Evolutionary conservation across 2,329 filamentous ascomycete species (phyloP).

Genomic region (Diatrype stigma): DNA sequence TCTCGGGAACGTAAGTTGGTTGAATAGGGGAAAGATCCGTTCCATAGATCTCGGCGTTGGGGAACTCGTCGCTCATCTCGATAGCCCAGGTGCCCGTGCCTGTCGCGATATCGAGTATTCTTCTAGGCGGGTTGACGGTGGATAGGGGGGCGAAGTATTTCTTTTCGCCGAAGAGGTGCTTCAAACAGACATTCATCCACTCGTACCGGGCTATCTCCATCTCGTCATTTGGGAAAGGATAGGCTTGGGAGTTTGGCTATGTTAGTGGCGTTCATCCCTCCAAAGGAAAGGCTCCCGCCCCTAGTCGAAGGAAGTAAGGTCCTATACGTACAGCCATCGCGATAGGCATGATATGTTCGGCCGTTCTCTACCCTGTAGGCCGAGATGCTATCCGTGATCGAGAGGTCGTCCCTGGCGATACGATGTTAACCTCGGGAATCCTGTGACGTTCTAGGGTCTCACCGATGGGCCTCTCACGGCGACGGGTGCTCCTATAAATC

Average conservation of each 20-base stretch:
- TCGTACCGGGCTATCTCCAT: conserved; percentile 38
- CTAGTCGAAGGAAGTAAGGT: background rate
- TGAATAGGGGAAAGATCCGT: conserved; percentile 68
- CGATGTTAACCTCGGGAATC: background rate
- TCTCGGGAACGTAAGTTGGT: conserved; percentile 61
- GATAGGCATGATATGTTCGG: conserved; percentile 44
- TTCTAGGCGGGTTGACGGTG: conserved; percentile 28
- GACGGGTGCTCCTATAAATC: conserved; percentile 11
- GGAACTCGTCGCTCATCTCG: conserved; percentile 61
- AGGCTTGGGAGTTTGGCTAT: conserved; percentile 29
- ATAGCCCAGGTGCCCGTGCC: conserved; percentile 59
- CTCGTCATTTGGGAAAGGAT: conserved; percentile 42
- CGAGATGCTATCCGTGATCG: conserved; percentile 19
- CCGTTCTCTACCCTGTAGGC: conserved; percentile 27
- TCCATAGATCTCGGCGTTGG: conserved; percentile 53
- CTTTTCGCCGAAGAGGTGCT: conserved; percentile 30
- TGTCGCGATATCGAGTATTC: conserved; percentile 39
- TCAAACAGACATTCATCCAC: conserved; percentile 35
- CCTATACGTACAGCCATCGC: conserved; percentile 38
- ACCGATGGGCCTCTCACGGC: conserved; percentile 1
- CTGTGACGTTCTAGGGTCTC: background rate
- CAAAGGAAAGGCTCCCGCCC: background rate
- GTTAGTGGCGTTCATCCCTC: conserved; percentile 2
- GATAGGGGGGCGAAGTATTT: conserved; percentile 42
- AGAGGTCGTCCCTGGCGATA: conserved; percentile 16